A percentile compares a stretch with the other conserved stretches of the same genome.
phyloP scores from a whole-genome alignment of 768 basidiomycete genomes.

The Mycena albidolilacea region DNA sequence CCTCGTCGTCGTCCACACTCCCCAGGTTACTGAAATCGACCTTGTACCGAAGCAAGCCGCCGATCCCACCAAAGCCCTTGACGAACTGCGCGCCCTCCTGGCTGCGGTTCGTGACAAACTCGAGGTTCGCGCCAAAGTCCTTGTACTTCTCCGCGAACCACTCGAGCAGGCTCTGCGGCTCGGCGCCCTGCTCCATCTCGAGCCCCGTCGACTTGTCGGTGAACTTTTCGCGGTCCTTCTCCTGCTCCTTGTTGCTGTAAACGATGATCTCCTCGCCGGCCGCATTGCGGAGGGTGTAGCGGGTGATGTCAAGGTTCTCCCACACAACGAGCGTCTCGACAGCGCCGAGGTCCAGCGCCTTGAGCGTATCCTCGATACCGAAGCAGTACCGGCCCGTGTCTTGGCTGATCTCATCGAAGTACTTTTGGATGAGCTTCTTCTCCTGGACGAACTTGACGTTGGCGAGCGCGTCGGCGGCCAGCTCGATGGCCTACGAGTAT shows the following conservation, averaged over 20 bases:
- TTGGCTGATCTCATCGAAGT: conserved; percentile 99
- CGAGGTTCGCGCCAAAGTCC: conserved; percentile 95
- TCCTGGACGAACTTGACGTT: conserved; percentile 99
- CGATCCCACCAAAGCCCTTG: conserved; percentile 98
- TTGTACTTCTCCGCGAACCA: conserved; percentile 99
- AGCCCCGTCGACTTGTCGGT: conserved; percentile 93
- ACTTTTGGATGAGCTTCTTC: conserved; percentile 96
- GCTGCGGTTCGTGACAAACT: conserved; percentile 96
- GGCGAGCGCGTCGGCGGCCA: conserved; percentile 94
- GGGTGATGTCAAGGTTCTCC: conserved; percentile 95
- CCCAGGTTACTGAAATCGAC: conserved; percentile 92
- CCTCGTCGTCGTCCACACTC: conserved; percentile 84
- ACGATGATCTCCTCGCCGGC: conserved; percentile 92
- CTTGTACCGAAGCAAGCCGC: conserved; percentile 96
- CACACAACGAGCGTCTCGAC: conserved; percentile 98
- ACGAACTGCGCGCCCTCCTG: conserved; percentile 99
- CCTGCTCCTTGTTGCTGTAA: conserved; percentile 84
- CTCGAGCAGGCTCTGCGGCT: conserved; percentile 92
- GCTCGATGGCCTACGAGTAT: conserved; percentile 86
- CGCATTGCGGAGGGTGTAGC: conserved; percentile 92
- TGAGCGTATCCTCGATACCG: conserved; percentile 96
- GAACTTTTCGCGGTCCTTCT: conserved; percentile 96
- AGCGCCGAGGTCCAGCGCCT: conserved; percentile 95
- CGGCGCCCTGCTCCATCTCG: conserved; percentile 93
- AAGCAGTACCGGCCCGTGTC: conserved; percentile 98